A percentile compares a stretch with the other conserved stretches of the same genome.
Conservation (phyloP, 139 green algal genomes). For the Tetradesmus lagerheimii region DNA sequence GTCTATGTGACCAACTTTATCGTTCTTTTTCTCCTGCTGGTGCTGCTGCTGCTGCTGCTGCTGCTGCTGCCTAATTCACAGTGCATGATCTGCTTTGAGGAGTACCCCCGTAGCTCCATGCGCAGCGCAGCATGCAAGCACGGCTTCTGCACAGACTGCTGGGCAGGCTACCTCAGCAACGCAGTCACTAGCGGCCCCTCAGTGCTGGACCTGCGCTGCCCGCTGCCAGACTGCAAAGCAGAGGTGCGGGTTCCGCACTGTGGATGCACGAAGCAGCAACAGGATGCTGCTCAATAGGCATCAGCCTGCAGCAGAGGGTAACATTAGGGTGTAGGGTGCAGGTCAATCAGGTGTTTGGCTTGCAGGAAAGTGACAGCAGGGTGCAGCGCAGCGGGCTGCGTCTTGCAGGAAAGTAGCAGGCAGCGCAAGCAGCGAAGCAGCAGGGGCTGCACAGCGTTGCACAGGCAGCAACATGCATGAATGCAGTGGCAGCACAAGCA, state of each 20-base stretch:
- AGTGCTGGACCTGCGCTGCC: constrained; percentile 71
- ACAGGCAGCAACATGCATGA: no score
- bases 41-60: background rate
- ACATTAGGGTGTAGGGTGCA: no score
- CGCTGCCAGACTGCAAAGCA: constrained; percentile 78
- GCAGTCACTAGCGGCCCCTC: constrained; percentile 60
- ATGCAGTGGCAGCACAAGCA: no score
- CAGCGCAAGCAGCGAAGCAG: no score
- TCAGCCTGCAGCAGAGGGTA: background rate
- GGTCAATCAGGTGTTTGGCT: no score
- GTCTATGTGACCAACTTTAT: no score
- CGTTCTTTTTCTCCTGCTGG: background rate
- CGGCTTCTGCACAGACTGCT: constrained; percentile 90
- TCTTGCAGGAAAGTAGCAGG: no score
- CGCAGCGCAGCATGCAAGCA: constrained; percentile 79
- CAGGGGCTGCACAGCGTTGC: no score
- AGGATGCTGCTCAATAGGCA: background rate
- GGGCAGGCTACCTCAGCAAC: constrained; percentile 82
- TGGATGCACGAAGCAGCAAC: background rate
- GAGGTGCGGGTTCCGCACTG: constrained; percentile 69
- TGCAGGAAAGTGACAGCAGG: no score
- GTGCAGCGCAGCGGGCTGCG: no score
- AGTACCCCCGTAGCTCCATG: constrained; percentile 64
- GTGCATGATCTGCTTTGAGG: constrained; percentile 96
- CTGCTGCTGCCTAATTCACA: constrained; percentile 4